Evolutionary conservation across 495 filamentous ascomycete species (phyloP), one percentile per base, ranked within the genome.

Genomic region (Cudoniella acicularis): DNA sequence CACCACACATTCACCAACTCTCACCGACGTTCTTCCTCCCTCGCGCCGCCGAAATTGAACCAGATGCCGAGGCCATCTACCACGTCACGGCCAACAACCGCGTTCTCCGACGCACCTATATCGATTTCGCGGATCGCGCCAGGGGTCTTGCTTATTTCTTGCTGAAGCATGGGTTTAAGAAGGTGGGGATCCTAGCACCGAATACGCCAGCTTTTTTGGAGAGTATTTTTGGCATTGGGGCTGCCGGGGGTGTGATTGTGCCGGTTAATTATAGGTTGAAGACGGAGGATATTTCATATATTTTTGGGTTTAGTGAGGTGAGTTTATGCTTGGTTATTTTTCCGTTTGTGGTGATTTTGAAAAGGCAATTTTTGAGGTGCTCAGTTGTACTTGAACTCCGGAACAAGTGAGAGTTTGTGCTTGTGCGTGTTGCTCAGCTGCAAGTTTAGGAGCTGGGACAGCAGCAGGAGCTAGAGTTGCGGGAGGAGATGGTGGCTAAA

Each of bases 141-240:
- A 73, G 87, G 36, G 94, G 95, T 0, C 72, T 98, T 20, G 92
- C 89, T 9, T 98, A 94, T 70, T 98, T 87, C 69, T 70, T 98
- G 51, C 81, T 79, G 47, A 88, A 90, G 67, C 79, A 87, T 54
- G 79, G 78, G 8, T 83, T 80, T 64, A 87, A 82, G 67, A 81
- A 87, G 56, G 81, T 86, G 1, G 94, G 94, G 3, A 85, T 98
- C 41, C 77, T 98, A 3, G 84, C 83, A 20, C 87, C 95, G 1
- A 98, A 98, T 69, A 98, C 94, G 3, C 94, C 94, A 2, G 94
- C 91, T 0, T 97, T 97, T 69, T 75, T 98, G 18, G 93, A 98
- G 72, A 79, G 83, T 1, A 87, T 97, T 49, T 98, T 92, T 65
- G 94, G 89, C 4, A 89, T 97, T 66, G 85, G 83, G 1, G 94